These are phyloP conservation scores for Dactylonectria macrodidyma DNA, from an alignment of 2,329 filamentous ascomycete genomes.

Conservation along the genomic window DNA sequence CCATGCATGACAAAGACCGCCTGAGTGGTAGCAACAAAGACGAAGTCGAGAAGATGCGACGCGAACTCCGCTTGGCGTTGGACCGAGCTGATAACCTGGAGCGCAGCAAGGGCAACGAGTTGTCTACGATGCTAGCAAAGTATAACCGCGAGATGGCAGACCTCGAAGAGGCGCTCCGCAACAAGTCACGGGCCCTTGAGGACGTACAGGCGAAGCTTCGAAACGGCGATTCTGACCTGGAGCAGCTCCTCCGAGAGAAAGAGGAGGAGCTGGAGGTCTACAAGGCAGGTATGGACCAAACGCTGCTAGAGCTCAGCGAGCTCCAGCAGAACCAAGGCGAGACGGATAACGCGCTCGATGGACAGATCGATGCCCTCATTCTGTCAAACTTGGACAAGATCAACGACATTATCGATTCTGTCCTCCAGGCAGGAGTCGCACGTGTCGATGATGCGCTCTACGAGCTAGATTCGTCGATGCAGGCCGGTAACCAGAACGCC, in stretches of 20 bases:
- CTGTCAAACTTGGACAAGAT: conserved; percentile 92
- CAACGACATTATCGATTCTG: conserved; percentile 97
- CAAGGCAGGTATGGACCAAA: conserved; percentile 98
- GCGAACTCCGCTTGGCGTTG: conserved; percentile 91
- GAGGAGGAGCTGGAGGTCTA: conserved; percentile 98
- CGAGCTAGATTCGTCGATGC: conserved; percentile 97
- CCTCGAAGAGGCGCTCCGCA: conserved; percentile 90
- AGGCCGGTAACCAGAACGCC: conserved; percentile 98
- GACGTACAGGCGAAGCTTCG: conserved; percentile 84
- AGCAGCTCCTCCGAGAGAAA: conserved; percentile 89
- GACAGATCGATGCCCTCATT: conserved; percentile 91
- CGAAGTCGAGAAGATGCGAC: conserved; percentile 93
- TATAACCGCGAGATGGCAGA: conserved; percentile 98
- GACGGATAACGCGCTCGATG: conserved; percentile 86
- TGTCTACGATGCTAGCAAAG: conserved; percentile 94
- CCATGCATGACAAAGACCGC: conserved; percentile 92
- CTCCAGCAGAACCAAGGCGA: conserved; percentile 82
- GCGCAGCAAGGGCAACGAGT: conserved; percentile 92
- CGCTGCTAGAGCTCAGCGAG: conserved; percentile 92
- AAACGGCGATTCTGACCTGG: conserved; percentile 88
- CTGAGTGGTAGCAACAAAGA: conserved; percentile 90
- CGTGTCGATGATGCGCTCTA: conserved; percentile 97
- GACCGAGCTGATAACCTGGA: conserved; percentile 95
- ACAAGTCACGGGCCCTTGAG: conserved; percentile 89
- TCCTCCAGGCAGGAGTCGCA: conserved; percentile 91